These are phyloP conservation scores for Yamadazyma diospyri DNA, from an alignment of 1,139 yeast genomes.

Conservation along the genomic window DNA sequence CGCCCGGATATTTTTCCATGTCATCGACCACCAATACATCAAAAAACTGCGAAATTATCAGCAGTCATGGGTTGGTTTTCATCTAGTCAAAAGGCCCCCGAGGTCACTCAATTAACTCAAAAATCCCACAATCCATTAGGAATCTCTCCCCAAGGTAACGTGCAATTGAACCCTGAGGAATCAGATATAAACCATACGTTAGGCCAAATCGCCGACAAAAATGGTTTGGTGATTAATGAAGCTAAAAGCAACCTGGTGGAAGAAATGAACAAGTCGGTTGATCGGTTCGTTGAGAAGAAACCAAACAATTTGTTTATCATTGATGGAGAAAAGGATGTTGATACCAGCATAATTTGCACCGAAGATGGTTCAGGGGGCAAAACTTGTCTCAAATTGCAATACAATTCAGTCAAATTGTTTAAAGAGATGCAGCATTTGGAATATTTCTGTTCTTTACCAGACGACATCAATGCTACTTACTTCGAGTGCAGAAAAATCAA, in stretches of 20 bases:
- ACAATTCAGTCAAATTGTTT: conserved; percentile 38
- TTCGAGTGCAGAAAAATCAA: conserved; percentile 45
- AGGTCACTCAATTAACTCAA: conserved; percentile 29
- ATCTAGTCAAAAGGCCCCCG: conserved; percentile 3
- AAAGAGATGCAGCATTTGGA: conserved; percentile 45
- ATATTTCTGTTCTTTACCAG: conserved; percentile 45
- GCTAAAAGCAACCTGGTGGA: conserved; percentile 8
- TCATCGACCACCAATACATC: too few relatives aligned
- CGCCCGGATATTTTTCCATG: too few relatives aligned
- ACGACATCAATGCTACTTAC: conserved; percentile 45
- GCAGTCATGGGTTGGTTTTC: conserved; percentile 16
- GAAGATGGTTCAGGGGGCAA: conserved; percentile 38
- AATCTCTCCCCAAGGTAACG: conserved; percentile 7
- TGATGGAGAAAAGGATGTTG: conserved; percentile 41
- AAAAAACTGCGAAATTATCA: conserved; percentile 4
- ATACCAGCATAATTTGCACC: conserved; percentile 44
- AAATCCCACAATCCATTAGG: conserved; percentile 30
- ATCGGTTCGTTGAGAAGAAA: conserved; percentile 19
- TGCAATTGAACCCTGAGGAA: conserved; percentile 4
- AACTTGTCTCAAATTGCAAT: conserved; percentile 41
- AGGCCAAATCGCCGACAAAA: conserved; percentile 26
- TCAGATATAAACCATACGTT: conserved; percentile 40
- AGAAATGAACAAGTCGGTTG: conserved; percentile 14
- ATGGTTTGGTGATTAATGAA: conserved; percentile 16
- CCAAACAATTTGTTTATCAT: conserved; percentile 39